Conservation (phyloP, 371 early-diverging fungal species). For the Apophysomyces variabilis region DNA sequence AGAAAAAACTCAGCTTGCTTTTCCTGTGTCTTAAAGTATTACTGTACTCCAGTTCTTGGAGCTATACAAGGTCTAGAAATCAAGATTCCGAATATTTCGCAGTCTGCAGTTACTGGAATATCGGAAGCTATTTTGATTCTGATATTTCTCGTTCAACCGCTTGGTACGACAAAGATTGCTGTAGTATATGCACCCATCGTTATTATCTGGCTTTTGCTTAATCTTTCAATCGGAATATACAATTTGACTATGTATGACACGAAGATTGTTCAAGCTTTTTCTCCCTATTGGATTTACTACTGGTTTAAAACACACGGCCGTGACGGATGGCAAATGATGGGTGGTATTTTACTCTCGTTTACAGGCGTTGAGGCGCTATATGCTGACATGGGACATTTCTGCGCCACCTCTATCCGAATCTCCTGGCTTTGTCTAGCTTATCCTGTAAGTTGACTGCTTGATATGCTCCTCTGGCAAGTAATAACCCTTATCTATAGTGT, state of each 20-base stretch:
- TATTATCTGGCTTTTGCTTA: constrained; percentile 49
- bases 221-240: constrained; percentile 51
- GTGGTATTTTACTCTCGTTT: constrained; percentile 45
- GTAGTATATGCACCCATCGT: constrained; percentile 56
- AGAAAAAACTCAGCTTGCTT: background rate
- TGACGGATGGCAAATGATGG: constrained; percentile 37
- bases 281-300: constrained; percentile 34
- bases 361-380: constrained; percentile 60
- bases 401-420: constrained; percentile 37
- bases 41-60: constrained; percentile 20
- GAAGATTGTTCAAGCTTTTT: constrained; percentile 29
- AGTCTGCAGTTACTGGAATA: constrained; percentile 25
- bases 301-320: constrained; percentile 30
- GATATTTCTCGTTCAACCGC: constrained; percentile 50
- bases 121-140: constrained; percentile 42
- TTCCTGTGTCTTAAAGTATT: background rate
- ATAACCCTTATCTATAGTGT: constrained; percentile 13
- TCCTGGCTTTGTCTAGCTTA: constrained; percentile 39
- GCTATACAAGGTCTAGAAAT: constrained; percentile 32
- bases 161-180: constrained; percentile 51
- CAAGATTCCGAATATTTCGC: constrained; percentile 18
- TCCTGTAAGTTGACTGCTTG: constrained; percentile 20
- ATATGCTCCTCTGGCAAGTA: too few species aligned
- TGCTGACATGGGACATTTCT: constrained; percentile 62
- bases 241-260: constrained; percentile 40